Evolutionary conservation across 176 grass and related monocot genomes (phyloP).

Genomic region (Hyparrhenia diplandra): DNA sequence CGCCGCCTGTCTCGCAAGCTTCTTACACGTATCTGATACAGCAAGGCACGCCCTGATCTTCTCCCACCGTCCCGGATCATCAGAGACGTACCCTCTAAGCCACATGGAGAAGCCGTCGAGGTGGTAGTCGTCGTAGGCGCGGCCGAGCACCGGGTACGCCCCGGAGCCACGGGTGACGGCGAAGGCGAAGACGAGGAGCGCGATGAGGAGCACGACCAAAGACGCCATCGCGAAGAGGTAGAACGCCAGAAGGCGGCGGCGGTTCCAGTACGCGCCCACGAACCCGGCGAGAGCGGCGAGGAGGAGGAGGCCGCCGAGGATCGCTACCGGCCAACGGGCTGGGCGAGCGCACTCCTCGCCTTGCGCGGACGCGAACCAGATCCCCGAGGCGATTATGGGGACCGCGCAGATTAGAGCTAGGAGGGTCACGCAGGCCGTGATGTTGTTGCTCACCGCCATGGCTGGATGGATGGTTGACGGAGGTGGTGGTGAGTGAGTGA

Average conservation of each 20-base stretch:
- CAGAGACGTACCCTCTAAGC: constrained; percentile 63
- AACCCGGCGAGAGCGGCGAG: constrained; percentile 78
- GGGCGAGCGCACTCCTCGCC: constrained; percentile 79
- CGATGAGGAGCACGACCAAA: constrained; percentile 70
- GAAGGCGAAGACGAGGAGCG: constrained; percentile 76
- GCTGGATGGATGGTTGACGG: too few species aligned
- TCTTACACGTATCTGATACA: constrained; percentile 69
- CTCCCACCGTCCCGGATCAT: constrained; percentile 51
- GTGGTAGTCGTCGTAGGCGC: constrained; percentile 75
- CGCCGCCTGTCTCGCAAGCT: constrained; percentile 30
- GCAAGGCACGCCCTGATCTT: constrained; percentile 64
- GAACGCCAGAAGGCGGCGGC: constrained; percentile 67
- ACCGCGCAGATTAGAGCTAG: constrained; percentile 78
- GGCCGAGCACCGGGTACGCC: constrained; percentile 47
- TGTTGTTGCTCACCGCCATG: constrained; percentile 98
- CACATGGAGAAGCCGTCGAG: constrained; percentile 80
- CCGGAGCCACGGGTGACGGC: constrained; percentile 65
- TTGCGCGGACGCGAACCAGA: constrained; percentile 84
- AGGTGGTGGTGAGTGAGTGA: neutral
- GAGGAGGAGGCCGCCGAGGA: constrained; percentile 77
- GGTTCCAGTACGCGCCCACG: constrained; percentile 90
- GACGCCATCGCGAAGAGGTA: constrained; percentile 90
- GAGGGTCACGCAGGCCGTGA: constrained; percentile 76
- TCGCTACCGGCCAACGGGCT: constrained; percentile 82
- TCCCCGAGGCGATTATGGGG: constrained; percentile 63